Conservation (phyloP, 768 basidiomycete species). For the Dioszegia hungarica region DNA sequence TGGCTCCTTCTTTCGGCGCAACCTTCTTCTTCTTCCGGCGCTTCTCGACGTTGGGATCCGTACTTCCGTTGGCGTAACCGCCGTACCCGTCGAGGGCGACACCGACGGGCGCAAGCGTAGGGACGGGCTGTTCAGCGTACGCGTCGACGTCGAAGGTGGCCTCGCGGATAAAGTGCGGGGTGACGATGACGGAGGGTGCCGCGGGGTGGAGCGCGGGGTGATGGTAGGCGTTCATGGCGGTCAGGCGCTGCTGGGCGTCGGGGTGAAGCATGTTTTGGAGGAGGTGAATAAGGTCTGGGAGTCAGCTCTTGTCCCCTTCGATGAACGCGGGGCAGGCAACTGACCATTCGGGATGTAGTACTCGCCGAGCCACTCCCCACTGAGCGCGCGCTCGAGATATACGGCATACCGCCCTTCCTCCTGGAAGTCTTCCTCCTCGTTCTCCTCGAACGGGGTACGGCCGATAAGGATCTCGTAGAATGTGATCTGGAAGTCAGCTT, state of each 20-base stretch:
- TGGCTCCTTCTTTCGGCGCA: slow-evolving; percentile 7
- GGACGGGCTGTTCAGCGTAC: slow-evolving; percentile 8
- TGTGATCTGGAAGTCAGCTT: slow-evolving; percentile 56
- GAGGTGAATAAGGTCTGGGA: slow-evolving; percentile 33
- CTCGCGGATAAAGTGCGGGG: slow-evolving; percentile 46
- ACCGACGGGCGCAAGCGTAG: background rate
- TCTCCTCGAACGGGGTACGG: slow-evolving; percentile 71
- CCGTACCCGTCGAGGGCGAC: no score
- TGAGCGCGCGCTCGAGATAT: slow-evolving; percentile 75
- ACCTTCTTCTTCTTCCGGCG: slow-evolving; percentile 23
- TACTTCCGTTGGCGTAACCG: no score
- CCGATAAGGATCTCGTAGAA: slow-evolving; percentile 93
- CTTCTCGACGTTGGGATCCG: slow-evolving; percentile 11
- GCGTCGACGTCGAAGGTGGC: slow-evolving; percentile 32
- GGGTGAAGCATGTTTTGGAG: slow-evolving; percentile 38
- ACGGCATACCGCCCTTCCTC: slow-evolving; percentile 74
- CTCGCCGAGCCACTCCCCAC: slow-evolving; percentile 79
- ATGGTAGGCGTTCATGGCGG: slow-evolving; percentile 41
- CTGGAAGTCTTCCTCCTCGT: slow-evolving; percentile 68
- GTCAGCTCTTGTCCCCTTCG: background rate
- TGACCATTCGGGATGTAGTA: slow-evolving; percentile 63
- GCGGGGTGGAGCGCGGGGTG: slow-evolving; percentile 35
- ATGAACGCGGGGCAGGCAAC: slow-evolving; percentile 4
- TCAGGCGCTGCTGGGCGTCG: slow-evolving; percentile 31
- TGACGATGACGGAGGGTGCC: slow-evolving; percentile 36